These are phyloP conservation scores for Colletotrichum sp. DNA, from an alignment of 2,329 filamentous ascomycete species.

Conservation along the genomic window DNA sequence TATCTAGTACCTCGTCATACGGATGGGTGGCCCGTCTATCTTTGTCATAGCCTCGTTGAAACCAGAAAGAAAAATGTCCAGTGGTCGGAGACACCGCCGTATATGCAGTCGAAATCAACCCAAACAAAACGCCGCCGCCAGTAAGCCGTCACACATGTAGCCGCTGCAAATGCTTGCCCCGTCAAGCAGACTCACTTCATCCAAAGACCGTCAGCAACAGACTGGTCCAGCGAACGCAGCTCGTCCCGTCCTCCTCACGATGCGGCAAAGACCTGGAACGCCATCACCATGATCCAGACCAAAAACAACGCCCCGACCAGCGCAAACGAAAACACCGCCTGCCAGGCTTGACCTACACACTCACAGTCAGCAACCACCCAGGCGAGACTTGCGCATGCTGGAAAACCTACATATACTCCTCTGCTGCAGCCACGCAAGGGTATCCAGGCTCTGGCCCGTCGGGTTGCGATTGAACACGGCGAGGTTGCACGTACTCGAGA, in stretches of 20 bases:
- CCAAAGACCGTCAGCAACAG: not conserved
- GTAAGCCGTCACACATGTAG: not conserved
- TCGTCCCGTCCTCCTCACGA: not conserved
- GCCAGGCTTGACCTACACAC: slow-evolving; percentile 63
- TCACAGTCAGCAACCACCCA: not conserved
- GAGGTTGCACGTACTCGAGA: slow-evolving; percentile 65
- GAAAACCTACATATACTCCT: slow-evolving; percentile 63
- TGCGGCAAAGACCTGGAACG: slow-evolving; percentile 64
- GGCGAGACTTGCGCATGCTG: not conserved
- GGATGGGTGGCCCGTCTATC: not conserved
- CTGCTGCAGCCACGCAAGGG: slow-evolving; percentile 70
- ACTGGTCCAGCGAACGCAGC: no score
- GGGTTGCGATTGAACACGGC: slow-evolving; percentile 59
- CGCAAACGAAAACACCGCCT: slow-evolving; percentile 67
- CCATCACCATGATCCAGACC: slow-evolving; percentile 74
- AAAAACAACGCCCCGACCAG: slow-evolving; percentile 65
- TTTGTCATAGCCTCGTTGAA: not conserved
- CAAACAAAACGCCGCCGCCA: not conserved
- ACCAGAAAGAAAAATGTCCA: not conserved
- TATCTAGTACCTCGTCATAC: not conserved
- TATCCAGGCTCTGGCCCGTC: slow-evolving; percentile 56
- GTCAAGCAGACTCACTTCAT: not conserved
- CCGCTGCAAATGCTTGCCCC: not conserved
- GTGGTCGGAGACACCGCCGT: not conserved
- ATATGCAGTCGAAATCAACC: not conserved